Evolutionary conservation across 2,329 filamentous ascomycete species (phyloP), one percentile per base, ranked within the genome.

Genomic region (Coniochaeta sp.): DNA sequence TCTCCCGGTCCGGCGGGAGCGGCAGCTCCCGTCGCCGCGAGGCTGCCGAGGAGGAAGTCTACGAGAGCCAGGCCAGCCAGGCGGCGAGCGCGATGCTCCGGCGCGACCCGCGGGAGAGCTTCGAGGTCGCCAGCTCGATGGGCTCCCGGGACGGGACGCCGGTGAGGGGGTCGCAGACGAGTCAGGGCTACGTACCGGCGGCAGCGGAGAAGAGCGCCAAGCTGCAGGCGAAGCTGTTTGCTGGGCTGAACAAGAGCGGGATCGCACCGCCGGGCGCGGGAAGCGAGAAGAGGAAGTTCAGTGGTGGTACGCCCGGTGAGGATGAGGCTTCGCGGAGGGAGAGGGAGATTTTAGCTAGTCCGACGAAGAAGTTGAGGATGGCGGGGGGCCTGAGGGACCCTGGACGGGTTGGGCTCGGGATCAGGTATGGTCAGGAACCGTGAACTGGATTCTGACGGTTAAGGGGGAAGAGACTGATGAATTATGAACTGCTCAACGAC

Each of bases 11-110:
- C 47, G 64, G 61, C 1, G 68, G 68, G 14, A 63, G 65, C 1
- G 63, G 63, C 52, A 59, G 62, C 43, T 65, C 63, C 11, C 64
- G 60, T 55, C 70, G 59, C 17, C 65, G 63, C 60, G 76, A 75
- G 1, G 76, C n/a, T n/a, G n/a, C 76, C 16, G 79, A 89, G 44
- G 83, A 89, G 64, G 85, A 89, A 50, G 74, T 92, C 0, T 82
- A 80, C 36, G 89, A 89, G 67, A 91, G 89, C 61, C 89, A 90
- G 68, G 90, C 91, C 9, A 93, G 88, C 67, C 89, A 90, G 64
- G 85, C 86, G 52, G 91, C 91, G 1, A 87, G 88, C 1, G 87
- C 86, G 65, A 86, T 93, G 85, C 80, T 91, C 63, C 87, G 88
- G 17, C 81, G 84, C 40, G 79, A 84, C 58, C 74, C 81, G 1